A percentile compares a stretch with the other conserved stretches of the same genome.
Conservation (phyloP, 345 rosid genomes). For the Eutrema yunnanense region DNA sequence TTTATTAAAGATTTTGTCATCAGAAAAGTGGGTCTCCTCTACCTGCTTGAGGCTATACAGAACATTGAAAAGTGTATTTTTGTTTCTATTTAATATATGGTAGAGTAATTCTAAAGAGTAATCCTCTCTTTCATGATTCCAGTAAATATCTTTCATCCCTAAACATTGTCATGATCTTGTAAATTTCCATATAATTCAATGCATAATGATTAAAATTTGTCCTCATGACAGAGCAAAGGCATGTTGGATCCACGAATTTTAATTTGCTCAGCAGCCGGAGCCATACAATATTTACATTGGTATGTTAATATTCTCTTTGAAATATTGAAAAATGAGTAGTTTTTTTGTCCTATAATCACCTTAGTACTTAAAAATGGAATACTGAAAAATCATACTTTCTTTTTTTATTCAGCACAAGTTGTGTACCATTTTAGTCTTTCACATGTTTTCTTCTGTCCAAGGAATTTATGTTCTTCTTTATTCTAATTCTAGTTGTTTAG, state of each 20-base stretch:
- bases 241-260: slow-evolving; percentile 96
- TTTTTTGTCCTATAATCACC: not conserved
- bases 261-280: slow-evolving; percentile 98
- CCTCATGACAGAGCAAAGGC: slow-evolving; percentile 82
- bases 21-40: not conserved
- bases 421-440: slow-evolving; percentile 5
- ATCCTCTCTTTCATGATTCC: not conserved
- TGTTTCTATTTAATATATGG: not conserved
- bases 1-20: not conserved
- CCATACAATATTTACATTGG: slow-evolving; percentile 99
- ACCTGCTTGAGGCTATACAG: not conserved
- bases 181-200: not conserved
- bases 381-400: not conserved
- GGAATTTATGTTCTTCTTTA: not conserved
- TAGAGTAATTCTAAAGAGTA: not conserved
- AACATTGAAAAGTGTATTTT: slow-evolving; percentile 1
- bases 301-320: slow-evolving; percentile 31
- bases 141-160: slow-evolving; percentile 4
- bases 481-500: not conserved
- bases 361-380: not conserved
- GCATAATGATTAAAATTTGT: slow-evolving; percentile 8
- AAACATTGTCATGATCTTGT: not conserved
- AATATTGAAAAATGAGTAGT: not conserved
- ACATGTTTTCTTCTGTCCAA: not conserved
- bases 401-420: not conserved